A percentile compares a stretch with the other conserved stretches of the same genome.
phyloP scores from a whole-genome alignment of 495 filamentous ascomycete species.

The Penicillium riverlandense region DNA sequence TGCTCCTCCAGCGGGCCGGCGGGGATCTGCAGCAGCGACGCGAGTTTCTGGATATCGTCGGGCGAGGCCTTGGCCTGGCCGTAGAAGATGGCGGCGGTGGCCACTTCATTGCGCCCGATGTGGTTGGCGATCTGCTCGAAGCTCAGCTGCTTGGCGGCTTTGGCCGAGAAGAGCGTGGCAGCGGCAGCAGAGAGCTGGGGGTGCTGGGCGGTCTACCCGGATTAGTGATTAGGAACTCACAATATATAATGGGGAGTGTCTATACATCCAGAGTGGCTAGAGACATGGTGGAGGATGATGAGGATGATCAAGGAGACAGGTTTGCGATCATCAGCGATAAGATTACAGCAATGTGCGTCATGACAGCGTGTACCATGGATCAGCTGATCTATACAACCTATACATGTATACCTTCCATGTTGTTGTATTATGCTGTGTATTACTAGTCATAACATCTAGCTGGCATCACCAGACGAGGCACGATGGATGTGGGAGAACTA shows the following conservation, averaged over 20 bases:
- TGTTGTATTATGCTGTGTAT: no score
- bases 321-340: no score
- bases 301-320: not conserved
- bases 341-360: no score
- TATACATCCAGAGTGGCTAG: slow-evolving; percentile 37
- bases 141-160: slow-evolving; percentile 63
- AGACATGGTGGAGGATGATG: slow-evolving; percentile 18
- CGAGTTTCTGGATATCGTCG: slow-evolving; percentile 70
- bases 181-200: slow-evolving; percentile 60
- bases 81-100: slow-evolving; percentile 90
- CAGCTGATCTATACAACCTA: no score
- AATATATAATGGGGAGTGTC: not conserved
- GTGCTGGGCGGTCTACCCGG: slow-evolving; percentile 30
- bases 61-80: slow-evolving; percentile 76
- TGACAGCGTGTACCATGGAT: no score
- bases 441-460: no score
- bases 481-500: no score
- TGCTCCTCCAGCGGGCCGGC: slow-evolving; percentile 50
- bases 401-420: no score
- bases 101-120: slow-evolving; percentile 82
- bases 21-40: slow-evolving; percentile 57
- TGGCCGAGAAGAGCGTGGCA: slow-evolving; percentile 74
- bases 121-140: slow-evolving; percentile 74
- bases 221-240: not conserved
- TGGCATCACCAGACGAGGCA: no score